Percentiles rank a stretch among this genome's conserved stretches.
phyloP scores from a whole-genome alignment of 2,329 filamentous ascomycete species.

The Fusarium metavorans region DNA sequence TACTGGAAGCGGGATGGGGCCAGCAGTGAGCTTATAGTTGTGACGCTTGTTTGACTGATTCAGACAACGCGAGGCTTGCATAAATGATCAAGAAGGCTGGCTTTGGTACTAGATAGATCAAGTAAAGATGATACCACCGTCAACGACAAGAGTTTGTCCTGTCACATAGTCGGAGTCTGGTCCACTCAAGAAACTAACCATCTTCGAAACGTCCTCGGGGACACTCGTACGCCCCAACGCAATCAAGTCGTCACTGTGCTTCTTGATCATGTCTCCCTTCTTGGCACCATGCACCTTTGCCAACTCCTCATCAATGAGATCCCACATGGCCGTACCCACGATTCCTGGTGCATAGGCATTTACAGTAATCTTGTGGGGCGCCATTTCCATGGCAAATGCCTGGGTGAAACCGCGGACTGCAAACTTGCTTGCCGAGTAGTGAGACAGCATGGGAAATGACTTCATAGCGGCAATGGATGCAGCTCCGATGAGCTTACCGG shows the following conservation, averaged over 20 bases:
- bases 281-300: constrained; percentile 58
- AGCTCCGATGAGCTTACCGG: constrained; percentile 65
- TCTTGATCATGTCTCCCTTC: constrained; percentile 67
- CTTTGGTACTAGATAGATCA: constrained; percentile 11
- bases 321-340: constrained; percentile 77
- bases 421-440: constrained; percentile 75
- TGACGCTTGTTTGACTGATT: neutral
- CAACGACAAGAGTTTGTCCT: constrained; percentile 73
- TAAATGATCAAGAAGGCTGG: neutral
- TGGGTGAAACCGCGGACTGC: constrained; percentile 76
- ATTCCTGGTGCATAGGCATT: constrained; percentile 78
- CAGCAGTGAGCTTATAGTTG: neutral
- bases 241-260: constrained; percentile 65
- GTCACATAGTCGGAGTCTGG: constrained; percentile 74
- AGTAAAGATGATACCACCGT: constrained; percentile 68
- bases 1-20: neutral
- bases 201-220: constrained; percentile 71
- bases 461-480: constrained; percentile 70
- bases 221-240: constrained; percentile 68
- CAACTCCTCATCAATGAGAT: constrained; percentile 71
- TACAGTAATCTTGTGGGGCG: constrained; percentile 72
- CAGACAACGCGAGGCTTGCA: neutral
- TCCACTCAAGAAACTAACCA: constrained; percentile 71
- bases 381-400: constrained; percentile 75
- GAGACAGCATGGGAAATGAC: constrained; percentile 67